These are phyloP conservation scores for Actinomortierella wolfii DNA, from an alignment of 371 early-diverging fungal genomes.

Conservation along the genomic window DNA sequence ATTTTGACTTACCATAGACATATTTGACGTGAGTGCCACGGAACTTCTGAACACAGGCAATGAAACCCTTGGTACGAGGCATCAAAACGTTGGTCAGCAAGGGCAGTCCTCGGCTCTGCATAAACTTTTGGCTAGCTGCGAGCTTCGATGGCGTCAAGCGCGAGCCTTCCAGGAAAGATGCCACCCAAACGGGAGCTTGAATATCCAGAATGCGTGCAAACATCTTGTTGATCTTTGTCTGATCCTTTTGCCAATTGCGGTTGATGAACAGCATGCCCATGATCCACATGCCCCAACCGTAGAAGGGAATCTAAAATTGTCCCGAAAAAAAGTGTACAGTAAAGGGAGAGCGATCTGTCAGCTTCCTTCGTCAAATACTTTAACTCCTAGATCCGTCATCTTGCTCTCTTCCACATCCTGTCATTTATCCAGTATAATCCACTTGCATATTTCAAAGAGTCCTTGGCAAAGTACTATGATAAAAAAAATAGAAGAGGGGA, in stretches of 20 bases:
- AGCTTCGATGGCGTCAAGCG: conserved; percentile 66
- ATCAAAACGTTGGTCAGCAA: conserved; percentile 71
- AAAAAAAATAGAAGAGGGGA: not conserved
- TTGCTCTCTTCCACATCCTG: too few relatives aligned
- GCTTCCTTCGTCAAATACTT: too few relatives aligned
- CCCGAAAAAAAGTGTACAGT: not conserved
- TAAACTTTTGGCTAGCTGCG: conserved; percentile 64
- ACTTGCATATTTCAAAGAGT: conserved; percentile 70
- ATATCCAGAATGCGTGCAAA: conserved; percentile 61
- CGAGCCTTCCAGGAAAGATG: conserved; percentile 76
- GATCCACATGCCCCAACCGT: conserved; percentile 54
- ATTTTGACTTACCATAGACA: conserved; percentile 57
- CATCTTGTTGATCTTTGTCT: conserved; percentile 60
- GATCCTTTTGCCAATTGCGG: conserved; percentile 71
- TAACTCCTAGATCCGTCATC: too few relatives aligned
- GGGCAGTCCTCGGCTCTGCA: conserved; percentile 58
- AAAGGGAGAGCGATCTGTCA: too few relatives aligned
- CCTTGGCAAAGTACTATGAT: conserved; percentile 75
- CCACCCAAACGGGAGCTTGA: conserved; percentile 74
- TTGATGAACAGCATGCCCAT: conserved; percentile 74
- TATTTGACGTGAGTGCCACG: conserved; percentile 67
- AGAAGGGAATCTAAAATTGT: conserved; percentile 34
- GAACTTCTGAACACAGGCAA: conserved; percentile 65
- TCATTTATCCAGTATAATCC: too few relatives aligned
- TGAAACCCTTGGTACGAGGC: conserved; percentile 85